Percentiles rank a stretch among this genome's conserved stretches.
These are phyloP conservation scores for Pyrenula massariospora DNA, from an alignment of 495 filamentous ascomycete species.

Conservation along the genomic window DNA sequence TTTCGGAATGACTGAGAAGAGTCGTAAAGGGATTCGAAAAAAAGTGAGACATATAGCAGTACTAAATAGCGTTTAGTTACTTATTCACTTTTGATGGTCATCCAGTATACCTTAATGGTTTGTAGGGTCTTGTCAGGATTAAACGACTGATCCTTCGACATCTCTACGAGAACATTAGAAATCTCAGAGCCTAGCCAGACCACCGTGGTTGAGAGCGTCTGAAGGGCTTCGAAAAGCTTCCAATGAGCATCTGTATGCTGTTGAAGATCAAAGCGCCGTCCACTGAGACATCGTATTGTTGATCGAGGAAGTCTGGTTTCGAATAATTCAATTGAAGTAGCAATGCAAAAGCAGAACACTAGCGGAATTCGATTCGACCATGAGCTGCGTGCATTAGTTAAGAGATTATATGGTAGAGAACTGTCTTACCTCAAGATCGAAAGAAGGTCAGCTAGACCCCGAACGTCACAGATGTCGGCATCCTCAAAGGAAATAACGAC, in stretches of 20 bases:
- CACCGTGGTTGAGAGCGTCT: conserved; percentile 37
- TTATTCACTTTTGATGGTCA: background rate
- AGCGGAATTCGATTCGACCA: conserved; percentile 89
- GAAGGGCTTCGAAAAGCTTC: conserved; percentile 59
- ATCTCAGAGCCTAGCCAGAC: conserved; percentile 61
- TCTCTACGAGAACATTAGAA: conserved; percentile 53
- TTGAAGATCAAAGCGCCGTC: conserved; percentile 74
- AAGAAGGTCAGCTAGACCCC: conserved; percentile 67
- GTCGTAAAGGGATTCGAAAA: conserved; percentile 82
- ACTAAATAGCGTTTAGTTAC: conserved; percentile 35
- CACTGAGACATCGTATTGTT: conserved; percentile 56
- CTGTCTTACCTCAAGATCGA: conserved; percentile 57
- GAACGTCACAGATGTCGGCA: conserved; percentile 81
- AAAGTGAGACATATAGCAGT: conserved; percentile 92
- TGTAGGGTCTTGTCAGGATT: conserved; percentile 70
- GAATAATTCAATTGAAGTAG: conserved; percentile 83
- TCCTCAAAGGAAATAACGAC: conserved; percentile 76
- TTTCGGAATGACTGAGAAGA: conserved; percentile 34
- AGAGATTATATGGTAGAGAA: background rate
- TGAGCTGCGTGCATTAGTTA: conserved; percentile 38
- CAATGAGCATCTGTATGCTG: conserved; percentile 65
- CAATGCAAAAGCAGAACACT: conserved; percentile 74
- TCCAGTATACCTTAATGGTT: conserved; percentile 61
- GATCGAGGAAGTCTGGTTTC: conserved; percentile 71
- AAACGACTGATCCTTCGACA: conserved; percentile 76